Conservation (phyloP, 2,329 filamentous ascomycete species). For the Aspergillus brunneoviolaceus region DNA sequence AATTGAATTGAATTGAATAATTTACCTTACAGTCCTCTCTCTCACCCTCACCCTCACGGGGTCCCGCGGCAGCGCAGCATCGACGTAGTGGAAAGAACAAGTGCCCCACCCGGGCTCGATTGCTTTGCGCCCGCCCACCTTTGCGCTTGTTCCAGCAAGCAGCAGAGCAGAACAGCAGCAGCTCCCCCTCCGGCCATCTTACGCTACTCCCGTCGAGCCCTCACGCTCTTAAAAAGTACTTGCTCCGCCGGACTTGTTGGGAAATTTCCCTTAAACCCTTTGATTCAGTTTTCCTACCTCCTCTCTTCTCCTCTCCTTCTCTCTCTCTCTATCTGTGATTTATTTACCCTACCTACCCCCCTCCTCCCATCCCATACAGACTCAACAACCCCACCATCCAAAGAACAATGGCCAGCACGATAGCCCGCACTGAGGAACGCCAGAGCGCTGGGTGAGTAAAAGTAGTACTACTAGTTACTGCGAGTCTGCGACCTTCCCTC, state of each 20-base stretch:
- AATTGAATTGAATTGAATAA: too few relatives aligned
- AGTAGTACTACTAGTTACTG: slow-evolving; percentile 30
- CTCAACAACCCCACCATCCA: background rate
- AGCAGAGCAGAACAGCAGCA: slow-evolving; percentile 12
- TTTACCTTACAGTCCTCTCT: too few relatives aligned
- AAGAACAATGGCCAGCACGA: slow-evolving; percentile 50
- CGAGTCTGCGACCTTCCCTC: slow-evolving; percentile 17
- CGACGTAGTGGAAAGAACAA: slow-evolving; percentile 16
- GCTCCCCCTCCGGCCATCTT: background rate
- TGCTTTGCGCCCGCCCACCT: slow-evolving; percentile 5
- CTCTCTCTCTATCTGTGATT: slow-evolving; percentile 11
- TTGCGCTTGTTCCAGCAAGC: slow-evolving; percentile 7
- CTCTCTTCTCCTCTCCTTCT: slow-evolving; percentile 13
- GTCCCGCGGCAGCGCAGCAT: slow-evolving; percentile 13
- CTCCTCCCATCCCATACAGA: slow-evolving; percentile 9
- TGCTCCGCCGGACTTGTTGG: slow-evolving; percentile 33
- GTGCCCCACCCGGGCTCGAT: slow-evolving; percentile 18
- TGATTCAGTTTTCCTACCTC: slow-evolving; percentile 23
- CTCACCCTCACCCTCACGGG: background rate
- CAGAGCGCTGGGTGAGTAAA: slow-evolving; percentile 54
- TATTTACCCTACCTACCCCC: slow-evolving; percentile 13
- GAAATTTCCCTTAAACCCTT: slow-evolving; percentile 24
- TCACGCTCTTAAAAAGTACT: slow-evolving; percentile 34
- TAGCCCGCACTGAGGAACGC: slow-evolving; percentile 43
- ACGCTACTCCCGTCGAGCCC: slow-evolving; percentile 5